Evolutionary conservation across 139 green algal genomes (phyloP), one percentile per base, ranked within the genome.

Genomic region (Trebouxia sp.): DNA sequence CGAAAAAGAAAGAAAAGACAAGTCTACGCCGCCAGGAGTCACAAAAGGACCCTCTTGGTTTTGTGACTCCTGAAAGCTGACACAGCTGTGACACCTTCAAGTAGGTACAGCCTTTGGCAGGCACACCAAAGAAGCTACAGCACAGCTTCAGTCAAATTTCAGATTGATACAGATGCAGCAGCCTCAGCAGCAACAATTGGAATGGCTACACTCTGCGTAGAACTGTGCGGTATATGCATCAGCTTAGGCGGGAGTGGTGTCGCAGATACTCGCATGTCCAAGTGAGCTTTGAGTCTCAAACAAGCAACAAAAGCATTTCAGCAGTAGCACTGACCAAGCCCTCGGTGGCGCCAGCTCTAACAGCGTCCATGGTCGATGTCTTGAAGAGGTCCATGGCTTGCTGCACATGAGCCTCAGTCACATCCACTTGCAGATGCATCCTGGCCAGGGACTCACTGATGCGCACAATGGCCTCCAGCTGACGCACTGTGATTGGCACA

Each of bases 401-500:
- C 43, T 88, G 77, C 65, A 98, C 95, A 75, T 98, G 93, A 55
- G 85, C 83, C 76, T 92, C 89, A 10, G 84, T 92, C 14, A 90
- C 95, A 55, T 84, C 83, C 67, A 84, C 26, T 55, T 85, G 85
- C 82, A 99, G 88, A 75, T 90, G 77, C 97, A 99, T 99, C 76
- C 93, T 92, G 11, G 97, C 97, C 62, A 98, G 88, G 3, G 88
- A 89, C 90, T 99, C 97, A 35, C 84, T 88, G 76, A 99, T 91
- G 65, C 97, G 93, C 26, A 99, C 88, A 37, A 99, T 88, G 6
- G 97, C 96, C 90, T 99, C 97, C 78, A 99, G 91, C 92, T 99
- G 96, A 20, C 96, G 88, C 53, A 99, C 95, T 1, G 96, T 98
- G 79, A 99, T 94, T 7, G 96, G 96, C 47, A 99, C 92, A 20